These are phyloP conservation scores for Naegleria lovaniensis DNA, from an alignment of 208 protist species.

Conservation along the genomic window DNA sequence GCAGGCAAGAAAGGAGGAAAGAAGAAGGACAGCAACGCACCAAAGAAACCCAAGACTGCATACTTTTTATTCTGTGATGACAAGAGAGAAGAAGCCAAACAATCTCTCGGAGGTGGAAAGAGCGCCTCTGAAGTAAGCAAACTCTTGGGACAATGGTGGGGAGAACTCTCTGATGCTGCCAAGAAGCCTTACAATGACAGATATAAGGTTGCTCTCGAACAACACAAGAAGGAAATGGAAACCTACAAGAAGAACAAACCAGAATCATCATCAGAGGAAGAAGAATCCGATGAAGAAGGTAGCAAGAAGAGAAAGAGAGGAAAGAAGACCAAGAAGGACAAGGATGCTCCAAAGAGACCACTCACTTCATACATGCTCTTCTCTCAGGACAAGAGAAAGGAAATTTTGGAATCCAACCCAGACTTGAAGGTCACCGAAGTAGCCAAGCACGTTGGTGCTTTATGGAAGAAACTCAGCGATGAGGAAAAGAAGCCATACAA, in stretches of 20 bases:
- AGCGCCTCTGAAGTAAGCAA: not conserved
- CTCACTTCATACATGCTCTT: not conserved
- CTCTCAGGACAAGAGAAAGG: not conserved
- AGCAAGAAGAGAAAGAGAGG: not conserved
- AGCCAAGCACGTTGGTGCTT: not conserved
- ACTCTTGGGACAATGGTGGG: not conserved
- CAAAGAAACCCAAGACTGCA: constrained; percentile 2
- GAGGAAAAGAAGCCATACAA: not conserved
- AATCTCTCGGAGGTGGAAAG: not conserved
- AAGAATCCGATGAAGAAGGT: not conserved
- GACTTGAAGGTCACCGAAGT: not conserved
- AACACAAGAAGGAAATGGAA: not conserved
- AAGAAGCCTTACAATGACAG: not conserved
- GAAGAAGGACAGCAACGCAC: constrained; percentile 14
- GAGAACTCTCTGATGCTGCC: not conserved
- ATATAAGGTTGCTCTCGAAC: no score
- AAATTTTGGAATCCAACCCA: not conserved
- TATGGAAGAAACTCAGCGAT: not conserved
- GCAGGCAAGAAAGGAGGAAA: not conserved
- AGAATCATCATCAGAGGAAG: not conserved
- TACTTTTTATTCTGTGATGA: not conserved
- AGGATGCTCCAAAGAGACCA: constrained; percentile 10
- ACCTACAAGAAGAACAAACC: not conserved
- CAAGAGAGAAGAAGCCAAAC: not conserved
- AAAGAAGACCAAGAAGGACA: not conserved